Base-by-base conservation (phyloP, 208 protist genomes). In the Trypanosoma rangeli region DNA sequence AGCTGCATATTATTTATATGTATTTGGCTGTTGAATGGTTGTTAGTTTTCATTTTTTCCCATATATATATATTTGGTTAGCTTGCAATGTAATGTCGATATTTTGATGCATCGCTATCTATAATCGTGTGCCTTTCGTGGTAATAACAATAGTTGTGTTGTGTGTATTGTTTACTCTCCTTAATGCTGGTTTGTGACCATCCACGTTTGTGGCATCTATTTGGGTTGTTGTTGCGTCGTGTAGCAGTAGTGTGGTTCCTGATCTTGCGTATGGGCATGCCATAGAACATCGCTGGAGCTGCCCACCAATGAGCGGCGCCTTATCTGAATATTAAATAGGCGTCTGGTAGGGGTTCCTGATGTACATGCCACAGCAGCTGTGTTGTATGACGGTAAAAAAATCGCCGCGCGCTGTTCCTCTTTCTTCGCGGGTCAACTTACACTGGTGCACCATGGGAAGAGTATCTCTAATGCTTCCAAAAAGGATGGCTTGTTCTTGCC, bases 251-350 rank as follows among this genome's bases (percentile, higher is more conserved):
- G 81, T 77, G 61, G 84, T 87, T 3, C 42, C 42, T 26, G 42
- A 35, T 31, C 64, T 56, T 15, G 74, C 83, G 74, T 92, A 91
- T 4, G 92, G 60, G 13, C 89, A 82, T 0, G 89, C 84, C 33
- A 94, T 71, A n/a, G 83, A 87, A 42, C 92, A 86, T 42, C 86
- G 84, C 60, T 94, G 89, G 48, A 92, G 83, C 65, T 94, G 89
- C 13, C 89, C 89, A 10, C 89, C 89, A 65, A 86, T 94, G 56
- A 92, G 92, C 49, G 77, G 83, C 26, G 89, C 80, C 39, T 90
- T 81, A 50, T 92, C 84, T 49, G 80, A 79, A 55, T 85, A 92
- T 28, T 92, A 75, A 67, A 94, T 91, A 37, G 58, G 22, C 20
- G 80, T 79, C 26, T 52, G 42, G 57, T 90, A 94, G 8, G 89